phyloP scores from a whole-genome alignment of 1,139 yeast genomes.

The Lodderomyces orthopsilosis region DNA sequence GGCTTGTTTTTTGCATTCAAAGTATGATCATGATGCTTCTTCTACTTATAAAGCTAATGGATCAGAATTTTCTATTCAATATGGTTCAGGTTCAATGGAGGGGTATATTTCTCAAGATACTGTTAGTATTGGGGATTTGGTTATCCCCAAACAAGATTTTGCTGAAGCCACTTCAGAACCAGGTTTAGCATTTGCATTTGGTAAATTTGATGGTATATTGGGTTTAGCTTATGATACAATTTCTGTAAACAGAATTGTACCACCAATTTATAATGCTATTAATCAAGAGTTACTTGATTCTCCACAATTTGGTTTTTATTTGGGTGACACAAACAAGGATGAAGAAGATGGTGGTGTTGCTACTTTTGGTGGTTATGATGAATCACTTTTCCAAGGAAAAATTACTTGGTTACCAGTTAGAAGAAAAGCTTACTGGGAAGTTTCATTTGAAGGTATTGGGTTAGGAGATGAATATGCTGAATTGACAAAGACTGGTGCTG shows the following conservation, averaged over 20 bases:
- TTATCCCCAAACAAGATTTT: constrained; percentile 83
- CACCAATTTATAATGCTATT: constrained; percentile 91
- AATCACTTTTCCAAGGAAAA: constrained; percentile 70
- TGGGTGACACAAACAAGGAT: constrained; percentile 73
- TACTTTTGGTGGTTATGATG: constrained; percentile 91
- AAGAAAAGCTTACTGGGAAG: constrained; percentile 99
- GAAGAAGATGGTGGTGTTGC: constrained; percentile 80
- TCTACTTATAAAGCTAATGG: constrained; percentile 85
- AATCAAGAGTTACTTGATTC: constrained; percentile 75
- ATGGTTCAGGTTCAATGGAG: constrained; percentile 90
- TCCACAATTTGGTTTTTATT: constrained; percentile 83
- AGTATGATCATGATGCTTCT: constrained; percentile 80
- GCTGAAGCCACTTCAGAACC: constrained; percentile 98
- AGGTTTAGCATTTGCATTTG: constrained; percentile 96
- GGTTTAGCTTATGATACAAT: constrained; percentile 93
- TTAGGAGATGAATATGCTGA: constrained; percentile 89
- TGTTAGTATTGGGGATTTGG: constrained; percentile 75
- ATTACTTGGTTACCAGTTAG: constrained; percentile 95
- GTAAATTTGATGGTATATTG: constrained; percentile 94
- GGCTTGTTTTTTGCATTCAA: constrained; percentile 91
- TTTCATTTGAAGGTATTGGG: constrained; percentile 82
- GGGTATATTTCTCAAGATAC: constrained; percentile 89
- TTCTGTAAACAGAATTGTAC: constrained; percentile 82
- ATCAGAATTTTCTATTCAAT: constrained; percentile 74
- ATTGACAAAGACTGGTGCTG: constrained; percentile 85